Evolutionary conservation across 2,329 filamentous ascomycete species (phyloP).

Genomic region (Sporothrix variecibatus): DNA sequence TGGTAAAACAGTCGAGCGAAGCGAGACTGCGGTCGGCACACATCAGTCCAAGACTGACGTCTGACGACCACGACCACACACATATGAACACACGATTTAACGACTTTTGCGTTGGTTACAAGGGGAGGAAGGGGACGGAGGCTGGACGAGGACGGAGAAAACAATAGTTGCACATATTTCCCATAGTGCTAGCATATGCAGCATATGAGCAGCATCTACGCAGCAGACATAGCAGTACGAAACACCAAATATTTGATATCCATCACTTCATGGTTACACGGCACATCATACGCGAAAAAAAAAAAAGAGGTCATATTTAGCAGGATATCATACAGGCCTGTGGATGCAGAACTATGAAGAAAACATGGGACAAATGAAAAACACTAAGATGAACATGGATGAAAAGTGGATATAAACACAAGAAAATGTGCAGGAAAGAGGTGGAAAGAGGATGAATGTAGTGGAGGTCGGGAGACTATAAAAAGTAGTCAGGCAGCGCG

Average conservation of each 20-base stretch:
- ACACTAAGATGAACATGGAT: background rate
- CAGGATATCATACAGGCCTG: conserved; percentile 20
- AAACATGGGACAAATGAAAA: background rate
- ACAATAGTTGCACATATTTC: background rate
- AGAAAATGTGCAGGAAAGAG: background rate
- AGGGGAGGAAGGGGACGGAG: background rate
- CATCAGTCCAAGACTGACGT: too few relatives aligned
- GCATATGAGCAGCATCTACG: background rate
- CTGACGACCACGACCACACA: background rate
- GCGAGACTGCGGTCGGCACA: too few relatives aligned
- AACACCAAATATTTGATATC: conserved; percentile 14
- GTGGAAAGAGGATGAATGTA: too few relatives aligned
- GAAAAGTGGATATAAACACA: conserved; percentile 15
- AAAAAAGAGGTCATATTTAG: background rate
- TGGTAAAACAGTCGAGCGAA: conserved; percentile 59
- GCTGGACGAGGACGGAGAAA: background rate
- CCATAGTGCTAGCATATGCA: background rate
- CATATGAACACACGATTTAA: conserved; percentile 20
- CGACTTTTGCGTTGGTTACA: conserved; percentile 23
- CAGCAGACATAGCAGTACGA: conserved; percentile 1
- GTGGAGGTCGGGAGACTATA: conserved; percentile 48
- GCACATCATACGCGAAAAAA: background rate
- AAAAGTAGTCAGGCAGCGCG: conserved; percentile 70
- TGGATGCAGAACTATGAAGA: background rate
- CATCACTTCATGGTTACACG: background rate